Conservation (phyloP, 768 basidiomycete genomes). For the Lanmaoa rubissima region DNA sequence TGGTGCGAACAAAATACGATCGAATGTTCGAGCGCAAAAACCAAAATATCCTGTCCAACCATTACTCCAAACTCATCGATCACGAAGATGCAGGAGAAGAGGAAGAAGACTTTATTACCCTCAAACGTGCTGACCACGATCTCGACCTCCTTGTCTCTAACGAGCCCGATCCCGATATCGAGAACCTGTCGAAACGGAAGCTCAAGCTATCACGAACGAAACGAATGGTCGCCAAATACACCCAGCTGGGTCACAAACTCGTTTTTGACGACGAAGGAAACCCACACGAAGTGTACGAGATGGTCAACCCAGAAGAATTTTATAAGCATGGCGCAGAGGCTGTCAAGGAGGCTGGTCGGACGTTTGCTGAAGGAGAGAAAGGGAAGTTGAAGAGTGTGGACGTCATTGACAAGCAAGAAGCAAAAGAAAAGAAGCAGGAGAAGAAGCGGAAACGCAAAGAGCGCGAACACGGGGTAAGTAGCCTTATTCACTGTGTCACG, state of each 20-base stretch:
- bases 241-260: slow-evolving; percentile 66
- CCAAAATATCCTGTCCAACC: slow-evolving; percentile 85
- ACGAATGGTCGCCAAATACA: slow-evolving; percentile 61
- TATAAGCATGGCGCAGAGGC: slow-evolving; percentile 64
- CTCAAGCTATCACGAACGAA: slow-evolving; percentile 71
- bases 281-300: slow-evolving; percentile 79
- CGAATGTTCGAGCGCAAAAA: slow-evolving; percentile 98
- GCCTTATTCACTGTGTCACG: not conserved
- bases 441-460: slow-evolving; percentile 93
- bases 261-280: slow-evolving; percentile 89
- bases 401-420: slow-evolving; percentile 74
- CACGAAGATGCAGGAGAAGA: slow-evolving; percentile 49
- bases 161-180: slow-evolving; percentile 35
- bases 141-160: slow-evolving; percentile 53
- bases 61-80: slow-evolving; percentile 86
- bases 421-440: slow-evolving; percentile 84
- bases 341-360: slow-evolving; percentile 60
- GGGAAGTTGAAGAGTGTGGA: slow-evolving; percentile 70
- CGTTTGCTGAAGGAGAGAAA: slow-evolving; percentile 73
- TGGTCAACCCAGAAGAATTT: slow-evolving; percentile 72
- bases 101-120: slow-evolving; percentile 85
- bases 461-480: slow-evolving; percentile 46
- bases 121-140: slow-evolving; percentile 89
- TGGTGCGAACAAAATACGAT: slow-evolving; percentile 90
- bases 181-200: slow-evolving; percentile 84